A percentile compares a stretch with the other conserved stretches of the same genome.
Evolutionary conservation across 2,329 filamentous ascomycete genomes (phyloP).

Genomic region (Colletotrichum somersetense): DNA sequence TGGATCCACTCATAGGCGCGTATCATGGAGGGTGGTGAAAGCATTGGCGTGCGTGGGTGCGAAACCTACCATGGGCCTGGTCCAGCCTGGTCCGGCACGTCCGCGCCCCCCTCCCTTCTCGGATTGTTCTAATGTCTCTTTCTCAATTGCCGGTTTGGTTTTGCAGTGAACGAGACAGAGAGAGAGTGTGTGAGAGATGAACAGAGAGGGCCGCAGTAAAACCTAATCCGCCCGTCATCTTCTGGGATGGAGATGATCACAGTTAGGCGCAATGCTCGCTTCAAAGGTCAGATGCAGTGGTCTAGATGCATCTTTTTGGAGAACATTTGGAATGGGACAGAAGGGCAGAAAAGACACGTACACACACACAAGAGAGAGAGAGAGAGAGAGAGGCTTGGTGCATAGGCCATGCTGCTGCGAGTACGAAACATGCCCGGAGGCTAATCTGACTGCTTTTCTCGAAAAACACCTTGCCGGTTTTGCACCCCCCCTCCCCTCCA

Average conservation of each 20-base stretch:
- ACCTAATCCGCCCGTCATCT: background rate
- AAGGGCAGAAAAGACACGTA: no score
- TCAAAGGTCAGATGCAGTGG: background rate
- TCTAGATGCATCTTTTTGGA: background rate
- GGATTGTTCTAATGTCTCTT: background rate
- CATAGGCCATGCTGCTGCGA: background rate
- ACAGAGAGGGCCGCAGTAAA: background rate
- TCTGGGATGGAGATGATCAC: background rate
- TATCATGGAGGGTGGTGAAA: background rate
- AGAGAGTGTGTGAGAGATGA: background rate
- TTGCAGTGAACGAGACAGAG: constrained; percentile 9
- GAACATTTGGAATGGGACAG: no score
- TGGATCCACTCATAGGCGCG: constrained; percentile 30
- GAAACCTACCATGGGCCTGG: no score
- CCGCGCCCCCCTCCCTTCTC: no score
- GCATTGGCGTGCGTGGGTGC: no score
- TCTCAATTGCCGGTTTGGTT: constrained; percentile 29
- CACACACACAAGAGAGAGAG: no score
- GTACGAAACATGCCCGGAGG: background rate
- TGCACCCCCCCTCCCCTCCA: background rate
- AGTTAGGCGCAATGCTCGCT: background rate
- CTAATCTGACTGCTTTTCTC: constrained; percentile 22
- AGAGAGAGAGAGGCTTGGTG: background rate
- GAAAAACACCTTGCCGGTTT: background rate
- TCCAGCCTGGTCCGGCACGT: no score